Evolutionary conservation across 441 rosid genomes (phyloP), one percentile per base, ranked within the genome.

Genomic region (Pelargonium australe): DNA sequence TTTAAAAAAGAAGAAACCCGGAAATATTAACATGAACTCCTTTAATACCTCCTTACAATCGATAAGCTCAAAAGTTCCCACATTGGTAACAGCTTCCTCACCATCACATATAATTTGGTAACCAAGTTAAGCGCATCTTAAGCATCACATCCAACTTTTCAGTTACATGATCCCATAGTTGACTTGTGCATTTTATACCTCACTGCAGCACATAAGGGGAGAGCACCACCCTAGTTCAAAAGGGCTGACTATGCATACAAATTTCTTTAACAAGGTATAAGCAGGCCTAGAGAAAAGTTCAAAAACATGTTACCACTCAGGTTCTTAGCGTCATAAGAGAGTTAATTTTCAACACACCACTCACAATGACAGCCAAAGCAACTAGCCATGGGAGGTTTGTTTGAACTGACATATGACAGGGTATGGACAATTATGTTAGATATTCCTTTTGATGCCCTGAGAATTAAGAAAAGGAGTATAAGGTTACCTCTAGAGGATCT

Each of bases 401-500:
- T 19, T 20, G 64, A 60, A 11, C 37, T 20, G 37, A 7, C 64
- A 60, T 60, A 20, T 60, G 5, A 60, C 25, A 25, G 12, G 64
- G 64, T 23, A 25, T 7, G 14, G 14, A 23, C 25, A 60, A 20
- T 2, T 23, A 25, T 37, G 8, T 37, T 37, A 23, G 11, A 20
- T 6, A 37, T 37, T 37, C 41, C 41, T 37, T 37, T 37, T 25
- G 64, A 60, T 20, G 64, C 23, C 5, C 37, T 34, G 25, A 60
- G 12, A 66, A 63, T 43, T 31, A 25, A 25, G 55, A 68, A 63
- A 76, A 58, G 34, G 53, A 67, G 47, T 61, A 80, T 70, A 70
- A 65, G 17, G 41, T 79, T 81, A 92, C 98, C 96, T 90, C 91
- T 64, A 87, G 65, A 63, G 99, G 97, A 85, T 95, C 98, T 44